phyloP scores from a whole-genome alignment of 2,329 filamentous ascomycete genomes.

The Aspergillus jensenii region DNA sequence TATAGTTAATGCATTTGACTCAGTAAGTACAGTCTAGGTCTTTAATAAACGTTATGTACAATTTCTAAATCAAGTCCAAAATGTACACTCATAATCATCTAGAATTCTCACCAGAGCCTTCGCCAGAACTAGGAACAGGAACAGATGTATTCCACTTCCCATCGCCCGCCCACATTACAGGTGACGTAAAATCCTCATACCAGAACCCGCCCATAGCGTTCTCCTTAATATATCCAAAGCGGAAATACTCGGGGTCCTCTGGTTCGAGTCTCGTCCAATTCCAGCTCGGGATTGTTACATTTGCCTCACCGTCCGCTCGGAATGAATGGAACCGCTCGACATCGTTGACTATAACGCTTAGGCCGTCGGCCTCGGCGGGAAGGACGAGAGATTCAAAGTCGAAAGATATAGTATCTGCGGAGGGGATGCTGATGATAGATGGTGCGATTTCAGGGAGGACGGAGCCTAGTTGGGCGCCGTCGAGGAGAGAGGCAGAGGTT shows the following conservation, averaged over 20 bases:
- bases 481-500: slow-evolving; percentile 52
- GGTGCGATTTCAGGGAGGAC: slow-evolving; percentile 29
- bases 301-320: slow-evolving; percentile 37
- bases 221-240: slow-evolving; percentile 43
- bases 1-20: too few species aligned
- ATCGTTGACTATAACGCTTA: slow-evolving; percentile 62
- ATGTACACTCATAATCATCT: not conserved
- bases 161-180: slow-evolving; percentile 31
- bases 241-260: slow-evolving; percentile 41
- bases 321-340: slow-evolving; percentile 59
- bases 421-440: slow-evolving; percentile 15
- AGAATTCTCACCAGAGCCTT: not conserved
- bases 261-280: slow-evolving; percentile 35
- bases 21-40: not conserved
- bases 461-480: slow-evolving; percentile 36
- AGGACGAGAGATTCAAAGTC: slow-evolving; percentile 24
- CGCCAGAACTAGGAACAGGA: not conserved
- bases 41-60: not conserved
- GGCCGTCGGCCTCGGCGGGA: slow-evolving; percentile 46
- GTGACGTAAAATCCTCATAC: slow-evolving; percentile 43
- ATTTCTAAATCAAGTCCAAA: not conserved
- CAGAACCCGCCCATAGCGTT: slow-evolving; percentile 37
- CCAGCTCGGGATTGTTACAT: slow-evolving; percentile 32
- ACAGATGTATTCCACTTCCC: slow-evolving; percentile 20
- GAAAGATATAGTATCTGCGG: slow-evolving; percentile 35